phyloP scores from a whole-genome alignment of 805 yeast species.

The Candida taoyuanica region DNA sequence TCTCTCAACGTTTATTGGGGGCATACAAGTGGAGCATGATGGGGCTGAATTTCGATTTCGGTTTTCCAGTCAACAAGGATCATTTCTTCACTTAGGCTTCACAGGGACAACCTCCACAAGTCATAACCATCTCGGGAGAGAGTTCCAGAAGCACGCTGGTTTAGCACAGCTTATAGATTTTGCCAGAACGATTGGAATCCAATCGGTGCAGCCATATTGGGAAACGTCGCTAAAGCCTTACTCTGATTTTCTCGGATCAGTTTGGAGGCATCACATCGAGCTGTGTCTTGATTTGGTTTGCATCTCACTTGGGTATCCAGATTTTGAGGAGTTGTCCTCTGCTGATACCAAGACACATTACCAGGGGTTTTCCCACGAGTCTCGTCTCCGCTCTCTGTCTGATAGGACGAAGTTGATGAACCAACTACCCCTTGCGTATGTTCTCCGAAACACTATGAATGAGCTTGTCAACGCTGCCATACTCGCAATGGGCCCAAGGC shows the following conservation, averaged over 20 bases:
- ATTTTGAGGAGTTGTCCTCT: too few species aligned
- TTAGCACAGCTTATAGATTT: background rate
- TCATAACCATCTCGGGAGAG: background rate
- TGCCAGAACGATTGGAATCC: too few species aligned
- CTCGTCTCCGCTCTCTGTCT: too few species aligned
- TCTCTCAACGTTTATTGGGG: background rate
- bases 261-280: constrained; percentile 6
- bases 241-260: constrained; percentile 3
- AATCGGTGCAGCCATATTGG: background rate
- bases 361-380: too few species aligned
- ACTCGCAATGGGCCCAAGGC: background rate
- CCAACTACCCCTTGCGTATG: background rate
- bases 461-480: constrained; percentile 1
- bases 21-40: background rate
- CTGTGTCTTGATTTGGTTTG: constrained; percentile 2
- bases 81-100: background rate
- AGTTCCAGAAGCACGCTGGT: constrained; percentile 1
- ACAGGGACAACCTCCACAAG: background rate
- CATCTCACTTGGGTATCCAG: background rate
- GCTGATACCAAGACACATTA: too few species aligned
- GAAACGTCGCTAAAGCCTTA: background rate
- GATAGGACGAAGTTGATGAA: too few species aligned
- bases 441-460: constrained; percentile 2
- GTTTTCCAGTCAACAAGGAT: too few species aligned
- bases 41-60: too few species aligned